Percentiles rank a stretch among this genome's conserved stretches.
Conservation (phyloP, 257 asterid genomes). For the Plectranthus barbatus region DNA sequence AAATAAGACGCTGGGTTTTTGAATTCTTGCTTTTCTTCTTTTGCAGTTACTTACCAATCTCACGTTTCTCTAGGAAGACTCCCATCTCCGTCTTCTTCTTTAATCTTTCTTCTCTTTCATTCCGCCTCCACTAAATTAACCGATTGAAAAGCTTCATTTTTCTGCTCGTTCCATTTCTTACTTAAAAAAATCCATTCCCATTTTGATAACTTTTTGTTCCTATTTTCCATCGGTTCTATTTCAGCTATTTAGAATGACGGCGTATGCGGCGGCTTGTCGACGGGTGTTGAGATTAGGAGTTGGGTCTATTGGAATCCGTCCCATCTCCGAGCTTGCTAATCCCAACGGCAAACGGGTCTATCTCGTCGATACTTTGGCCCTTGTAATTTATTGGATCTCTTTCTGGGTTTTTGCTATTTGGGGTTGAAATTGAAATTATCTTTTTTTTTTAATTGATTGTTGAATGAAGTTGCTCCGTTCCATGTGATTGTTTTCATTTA, state of each 20-base stretch:
- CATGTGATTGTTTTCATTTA: too few relatives aligned
- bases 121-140: not conserved
- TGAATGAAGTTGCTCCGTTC: too few relatives aligned
- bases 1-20: constrained; percentile 1
- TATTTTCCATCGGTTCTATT: not conserved
- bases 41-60: not conserved
- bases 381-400: constrained; percentile 29
- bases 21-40: not conserved
- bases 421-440: not conserved
- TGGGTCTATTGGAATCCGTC: constrained; percentile 14
- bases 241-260: constrained; percentile 34
- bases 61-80: constrained; percentile 23
- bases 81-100: not conserved
- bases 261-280: constrained; percentile 41
- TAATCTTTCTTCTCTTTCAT: not conserved
- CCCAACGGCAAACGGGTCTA: constrained; percentile 55
- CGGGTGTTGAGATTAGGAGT: constrained; percentile 31
- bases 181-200: not conserved
- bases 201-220: not conserved
- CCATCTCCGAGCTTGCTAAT: constrained; percentile 43
- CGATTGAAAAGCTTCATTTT: not conserved
- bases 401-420: not conserved
- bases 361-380: constrained; percentile 88
- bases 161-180: not conserved
- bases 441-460: not conserved